Conservation (phyloP, 441 rosid genomes). For the Dalechampia spathulata region DNA sequence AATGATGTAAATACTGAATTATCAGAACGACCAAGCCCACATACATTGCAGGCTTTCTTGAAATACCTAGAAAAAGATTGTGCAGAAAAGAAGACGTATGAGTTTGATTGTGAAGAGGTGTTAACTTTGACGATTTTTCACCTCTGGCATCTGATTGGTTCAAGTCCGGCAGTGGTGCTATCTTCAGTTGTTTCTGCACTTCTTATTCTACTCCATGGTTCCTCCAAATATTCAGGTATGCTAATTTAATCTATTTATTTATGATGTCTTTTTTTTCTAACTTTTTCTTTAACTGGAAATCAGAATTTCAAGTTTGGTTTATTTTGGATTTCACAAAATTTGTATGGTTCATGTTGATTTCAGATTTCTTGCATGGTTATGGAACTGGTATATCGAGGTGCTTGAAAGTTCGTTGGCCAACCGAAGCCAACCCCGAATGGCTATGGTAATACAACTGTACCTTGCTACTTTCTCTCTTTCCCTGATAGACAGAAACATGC, state of each 20-base stretch:
- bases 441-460: conserved; percentile 55
- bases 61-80: conserved; percentile 27
- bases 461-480: neutral
- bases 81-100: conserved; percentile 20
- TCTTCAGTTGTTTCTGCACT: conserved; percentile 69
- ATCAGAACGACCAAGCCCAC: conserved; percentile 25
- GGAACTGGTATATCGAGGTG: conserved; percentile 26
- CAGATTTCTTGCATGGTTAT: conserved; percentile 19
- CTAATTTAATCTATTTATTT: conserved; percentile 9
- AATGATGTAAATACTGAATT: conserved; percentile 18
- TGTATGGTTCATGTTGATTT: conserved; percentile 13
- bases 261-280: neutral
- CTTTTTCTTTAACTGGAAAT: neutral
- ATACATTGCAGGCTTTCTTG: conserved; percentile 40
- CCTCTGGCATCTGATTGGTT: conserved; percentile 59
- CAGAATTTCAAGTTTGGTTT: neutral
- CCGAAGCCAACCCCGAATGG: conserved; percentile 73
- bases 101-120: conserved; percentile 27
- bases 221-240: conserved; percentile 39
- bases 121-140: conserved; percentile 45
- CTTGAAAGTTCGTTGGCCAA: conserved; percentile 45
- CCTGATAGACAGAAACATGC: neutral
- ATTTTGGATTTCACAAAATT: neutral
- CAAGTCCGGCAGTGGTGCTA: conserved; percentile 31
- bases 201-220: conserved; percentile 37